These are phyloP conservation scores for Diospyros kaki DNA, from an alignment of 148 eudicot species.

Conservation along the genomic window DNA sequence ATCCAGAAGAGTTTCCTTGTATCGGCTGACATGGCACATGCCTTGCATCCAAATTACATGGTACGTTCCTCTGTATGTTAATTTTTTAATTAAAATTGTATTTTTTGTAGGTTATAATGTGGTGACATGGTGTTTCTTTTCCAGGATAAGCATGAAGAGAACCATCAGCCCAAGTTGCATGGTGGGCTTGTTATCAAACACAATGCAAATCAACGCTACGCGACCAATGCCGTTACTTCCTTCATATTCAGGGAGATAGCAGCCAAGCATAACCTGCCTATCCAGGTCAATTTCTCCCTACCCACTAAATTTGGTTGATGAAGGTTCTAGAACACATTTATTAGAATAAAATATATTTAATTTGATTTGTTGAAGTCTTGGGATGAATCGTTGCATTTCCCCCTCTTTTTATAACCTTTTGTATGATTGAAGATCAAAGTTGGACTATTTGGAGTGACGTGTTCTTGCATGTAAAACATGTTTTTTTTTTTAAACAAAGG, in stretches of 20 bases:
- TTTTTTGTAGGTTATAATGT: not conserved
- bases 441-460: no score
- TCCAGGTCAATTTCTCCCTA: conserved; percentile 51
- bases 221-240: conserved; percentile 92
- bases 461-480: not conserved
- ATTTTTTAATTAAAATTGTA: not conserved
- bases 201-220: conserved; percentile 98
- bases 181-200: conserved; percentile 91
- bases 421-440: no score
- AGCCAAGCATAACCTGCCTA: conserved; percentile 63
- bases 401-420: no score
- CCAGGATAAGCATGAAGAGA: conserved; percentile 98
- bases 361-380: not conserved
- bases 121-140: conserved; percentile 1
- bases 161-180: conserved; percentile 97
- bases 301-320: not conserved
- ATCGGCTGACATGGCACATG: conserved; percentile 99
- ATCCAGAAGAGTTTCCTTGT: conserved; percentile 86
- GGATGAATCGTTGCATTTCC: not conserved
- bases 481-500: not conserved
- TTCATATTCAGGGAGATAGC: conserved; percentile 93
- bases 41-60: conserved; percentile 95
- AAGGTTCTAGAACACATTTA: not conserved
- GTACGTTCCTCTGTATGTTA: conserved; percentile 26
- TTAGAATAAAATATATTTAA: not conserved